Percentiles rank a stretch among this genome's conserved stretches.
These are phyloP conservation scores for Podospora fimiseda DNA, from an alignment of 495 filamentous ascomycete genomes.

Conservation along the genomic window DNA sequence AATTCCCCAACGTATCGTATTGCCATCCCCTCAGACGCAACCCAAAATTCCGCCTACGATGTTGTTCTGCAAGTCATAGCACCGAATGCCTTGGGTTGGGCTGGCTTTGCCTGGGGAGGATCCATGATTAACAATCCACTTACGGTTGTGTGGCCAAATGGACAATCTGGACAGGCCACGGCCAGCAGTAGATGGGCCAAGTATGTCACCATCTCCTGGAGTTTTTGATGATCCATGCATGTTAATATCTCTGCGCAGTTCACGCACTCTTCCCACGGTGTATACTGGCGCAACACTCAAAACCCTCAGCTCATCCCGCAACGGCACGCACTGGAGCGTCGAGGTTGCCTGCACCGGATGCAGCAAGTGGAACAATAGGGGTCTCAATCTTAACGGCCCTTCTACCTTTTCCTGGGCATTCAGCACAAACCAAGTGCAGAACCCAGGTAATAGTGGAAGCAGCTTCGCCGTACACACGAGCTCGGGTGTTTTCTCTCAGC, in stretches of 20 bases:
- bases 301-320: neutral
- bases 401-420: neutral
- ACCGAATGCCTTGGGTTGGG: neutral
- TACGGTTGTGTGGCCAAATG: neutral
- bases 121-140: neutral
- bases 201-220: too few species aligned
- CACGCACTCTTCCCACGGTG: neutral
- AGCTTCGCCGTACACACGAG: neutral
- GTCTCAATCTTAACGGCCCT: neutral
- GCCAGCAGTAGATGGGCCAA: neutral
- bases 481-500: neutral
- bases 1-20: neutral
- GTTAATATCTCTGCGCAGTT: neutral
- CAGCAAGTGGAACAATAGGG: neutral
- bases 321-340: neutral
- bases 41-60: neutral
- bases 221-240: neutral
- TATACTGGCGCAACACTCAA: neutral
- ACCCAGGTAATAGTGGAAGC: neutral
- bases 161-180: neutral
- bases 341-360: neutral
- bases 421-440: neutral
- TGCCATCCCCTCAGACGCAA: neutral
- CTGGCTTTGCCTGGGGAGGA: neutral
- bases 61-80: neutral